These are phyloP conservation scores for Blastobotrys americana DNA, from an alignment of 805 yeast species.

Conservation along the genomic window DNA sequence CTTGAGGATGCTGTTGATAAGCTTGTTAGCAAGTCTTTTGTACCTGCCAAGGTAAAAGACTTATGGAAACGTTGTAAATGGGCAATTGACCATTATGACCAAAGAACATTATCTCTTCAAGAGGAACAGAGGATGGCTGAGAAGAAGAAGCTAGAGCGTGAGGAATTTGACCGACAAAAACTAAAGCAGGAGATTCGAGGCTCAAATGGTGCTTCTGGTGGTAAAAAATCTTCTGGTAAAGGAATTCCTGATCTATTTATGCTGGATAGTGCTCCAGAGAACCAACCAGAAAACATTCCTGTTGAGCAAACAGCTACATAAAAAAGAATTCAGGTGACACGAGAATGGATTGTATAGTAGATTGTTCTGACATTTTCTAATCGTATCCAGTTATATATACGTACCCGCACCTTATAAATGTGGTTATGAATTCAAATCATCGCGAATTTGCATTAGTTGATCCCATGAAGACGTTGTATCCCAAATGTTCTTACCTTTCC, in stretches of 20 bases:
- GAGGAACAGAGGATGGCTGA: background rate
- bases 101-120: constrained; percentile 10
- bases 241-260: background rate
- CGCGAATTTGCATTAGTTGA: constrained; percentile 46
- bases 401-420: background rate
- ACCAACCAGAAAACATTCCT: constrained; percentile 1
- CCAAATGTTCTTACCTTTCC: constrained; percentile 75
- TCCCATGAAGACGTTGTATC: constrained; percentile 76
- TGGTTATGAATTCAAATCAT: constrained; percentile 28
- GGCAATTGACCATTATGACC: constrained; percentile 17
- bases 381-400: too few relatives aligned
- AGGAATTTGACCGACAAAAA: background rate
- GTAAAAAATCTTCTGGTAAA: background rate
- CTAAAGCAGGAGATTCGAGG: background rate
- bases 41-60: constrained; percentile 43
- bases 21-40: constrained; percentile 40
- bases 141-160: background rate
- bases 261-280: background rate
- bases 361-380: too few relatives aligned
- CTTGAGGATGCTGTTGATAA: constrained; percentile 55
- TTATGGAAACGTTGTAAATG: constrained; percentile 42
- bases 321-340: too few relatives aligned
- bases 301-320: background rate
- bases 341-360: too few relatives aligned
- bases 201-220: background rate